Evolutionary conservation across 2,329 filamentous ascomycete species (phyloP).

Genomic region (Fusarium bulbicola): DNA sequence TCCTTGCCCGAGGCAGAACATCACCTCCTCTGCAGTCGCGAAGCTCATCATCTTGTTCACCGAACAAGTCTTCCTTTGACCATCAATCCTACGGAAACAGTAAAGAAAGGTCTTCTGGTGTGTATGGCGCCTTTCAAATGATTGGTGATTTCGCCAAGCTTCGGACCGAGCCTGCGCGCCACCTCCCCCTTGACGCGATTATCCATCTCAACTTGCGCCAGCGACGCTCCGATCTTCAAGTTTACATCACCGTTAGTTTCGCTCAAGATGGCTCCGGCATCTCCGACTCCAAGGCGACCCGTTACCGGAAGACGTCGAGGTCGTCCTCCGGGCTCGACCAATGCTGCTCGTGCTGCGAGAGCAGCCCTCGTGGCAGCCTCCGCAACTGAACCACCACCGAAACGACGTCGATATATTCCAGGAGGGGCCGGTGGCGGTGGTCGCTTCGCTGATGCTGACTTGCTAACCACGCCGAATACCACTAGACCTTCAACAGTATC

Average conservation of each 20-base stretch:
- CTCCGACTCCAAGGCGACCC: slow-evolving; percentile 53
- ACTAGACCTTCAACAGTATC: slow-evolving; percentile 55
- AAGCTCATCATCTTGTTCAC: slow-evolving; percentile 42
- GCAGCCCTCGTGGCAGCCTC: slow-evolving; percentile 46
- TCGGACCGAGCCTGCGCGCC: slow-evolving; percentile 46
- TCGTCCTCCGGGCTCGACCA: slow-evolving; percentile 56
- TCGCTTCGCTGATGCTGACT: slow-evolving; percentile 80
- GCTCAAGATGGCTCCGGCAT: slow-evolving; percentile 46
- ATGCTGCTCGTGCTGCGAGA: slow-evolving; percentile 53
- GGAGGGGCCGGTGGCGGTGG: slow-evolving; percentile 88
- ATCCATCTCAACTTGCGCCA: slow-evolving; percentile 33
- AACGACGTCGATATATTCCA: slow-evolving; percentile 81
- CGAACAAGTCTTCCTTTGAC: slow-evolving; percentile 36
- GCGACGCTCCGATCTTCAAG: slow-evolving; percentile 18
- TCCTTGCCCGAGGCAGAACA: slow-evolving; percentile 35
- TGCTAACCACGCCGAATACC: slow-evolving; percentile 64
- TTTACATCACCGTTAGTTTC: slow-evolving; percentile 20
- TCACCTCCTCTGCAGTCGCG: slow-evolving; percentile 37
- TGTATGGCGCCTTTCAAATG: slow-evolving; percentile 40
- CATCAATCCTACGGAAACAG: slow-evolving; percentile 17
- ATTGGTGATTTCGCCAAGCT: slow-evolving; percentile 40
- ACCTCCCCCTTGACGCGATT: slow-evolving; percentile 42
- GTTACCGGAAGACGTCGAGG: slow-evolving; percentile 58
- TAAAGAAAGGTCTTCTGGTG: slow-evolving; percentile 8
- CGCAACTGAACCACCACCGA: slow-evolving; percentile 69